Evolutionary conservation across 2,329 filamentous ascomycete genomes (phyloP).

Genomic region (Periconia digitata): DNA sequence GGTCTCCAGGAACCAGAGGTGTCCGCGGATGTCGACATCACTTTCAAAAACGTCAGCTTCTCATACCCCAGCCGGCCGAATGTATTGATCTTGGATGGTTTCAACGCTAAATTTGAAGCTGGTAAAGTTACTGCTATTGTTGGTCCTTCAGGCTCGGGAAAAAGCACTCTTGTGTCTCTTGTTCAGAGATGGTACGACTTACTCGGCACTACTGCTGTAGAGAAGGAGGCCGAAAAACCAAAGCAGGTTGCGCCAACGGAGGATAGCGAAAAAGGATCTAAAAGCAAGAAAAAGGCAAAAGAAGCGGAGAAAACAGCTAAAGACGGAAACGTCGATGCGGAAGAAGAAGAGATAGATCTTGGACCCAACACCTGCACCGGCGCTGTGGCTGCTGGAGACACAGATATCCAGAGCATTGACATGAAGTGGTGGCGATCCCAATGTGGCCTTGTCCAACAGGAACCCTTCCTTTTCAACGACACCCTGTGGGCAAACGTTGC

Average conservation of each 20-base stretch:
- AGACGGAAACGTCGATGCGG: conserved; percentile 9
- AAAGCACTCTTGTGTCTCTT: conserved; percentile 72
- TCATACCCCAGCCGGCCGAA: conserved; percentile 55
- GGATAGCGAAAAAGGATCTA: not conserved
- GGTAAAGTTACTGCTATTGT: conserved; percentile 85
- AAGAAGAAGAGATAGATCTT: conserved; percentile 5
- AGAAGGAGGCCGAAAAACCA: conserved; percentile 5
- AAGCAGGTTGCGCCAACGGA: conserved; percentile 1
- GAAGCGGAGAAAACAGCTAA: conserved; percentile 15
- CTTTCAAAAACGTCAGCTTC: conserved; percentile 38
- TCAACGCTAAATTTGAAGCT: conserved; percentile 61
- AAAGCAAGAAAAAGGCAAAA: conserved; percentile 10
- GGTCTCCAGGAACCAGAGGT: conserved; percentile 40
- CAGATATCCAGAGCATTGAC: conserved; percentile 34
- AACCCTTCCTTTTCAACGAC: conserved; percentile 46
- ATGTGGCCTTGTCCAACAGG: conserved; percentile 48
- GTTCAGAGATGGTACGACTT: conserved; percentile 73
- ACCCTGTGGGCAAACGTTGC: conserved; percentile 44
- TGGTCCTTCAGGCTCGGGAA: conserved; percentile 84
- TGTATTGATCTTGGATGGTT: conserved; percentile 62
- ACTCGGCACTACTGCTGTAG: conserved; percentile 21
- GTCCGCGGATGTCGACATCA: conserved; percentile 36
- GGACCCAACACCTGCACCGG: conserved; percentile 38
- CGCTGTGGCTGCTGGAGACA: conserved; percentile 28
- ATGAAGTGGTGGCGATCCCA: conserved; percentile 50